Evolutionary conservation across 768 basidiomycete genomes (phyloP).

Genomic region (Mycena pura): DNA sequence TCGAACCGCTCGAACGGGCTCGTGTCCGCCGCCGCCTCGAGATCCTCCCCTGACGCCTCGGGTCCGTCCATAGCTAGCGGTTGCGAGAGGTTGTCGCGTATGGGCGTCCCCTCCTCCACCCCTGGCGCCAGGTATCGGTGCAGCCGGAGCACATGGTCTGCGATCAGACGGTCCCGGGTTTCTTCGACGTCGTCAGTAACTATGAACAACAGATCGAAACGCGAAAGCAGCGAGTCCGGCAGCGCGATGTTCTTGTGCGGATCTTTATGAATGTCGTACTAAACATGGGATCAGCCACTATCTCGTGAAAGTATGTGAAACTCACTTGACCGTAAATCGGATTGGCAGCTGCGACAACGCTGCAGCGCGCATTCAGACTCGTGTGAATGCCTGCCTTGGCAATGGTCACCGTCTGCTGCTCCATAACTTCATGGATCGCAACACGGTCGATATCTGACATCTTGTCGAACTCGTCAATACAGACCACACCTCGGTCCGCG

Average conservation of each 20-base stretch:
- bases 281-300: conserved; percentile 17
- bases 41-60: conserved; percentile 52
- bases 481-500: conserved; percentile 97
- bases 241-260: conserved; percentile 98
- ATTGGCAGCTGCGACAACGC: conserved; percentile 97
- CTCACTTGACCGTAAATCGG: conserved; percentile 96
- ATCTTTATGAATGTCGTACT: conserved; percentile 99
- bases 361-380: conserved; percentile 95
- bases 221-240: conserved; percentile 95
- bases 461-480: conserved; percentile 99
- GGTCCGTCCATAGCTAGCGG: conserved; percentile 89
- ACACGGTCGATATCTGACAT: conserved; percentile 99
- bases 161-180: conserved; percentile 89
- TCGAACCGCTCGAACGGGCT: conserved; percentile 97
- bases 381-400: conserved; percentile 99
- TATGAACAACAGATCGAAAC: conserved; percentile 98
- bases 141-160: conserved; percentile 97
- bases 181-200: conserved; percentile 99
- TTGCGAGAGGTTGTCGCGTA: conserved; percentile 86
- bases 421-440: conserved; percentile 99
- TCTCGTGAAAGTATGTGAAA: not conserved
- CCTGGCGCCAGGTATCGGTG: conserved; percentile 97
- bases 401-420: conserved; percentile 99
- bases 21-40: conserved; percentile 65
- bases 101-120: conserved; percentile 94